phyloP scores from a whole-genome alignment of 345 rosid genomes.

The Barbarea vulgaris region DNA sequence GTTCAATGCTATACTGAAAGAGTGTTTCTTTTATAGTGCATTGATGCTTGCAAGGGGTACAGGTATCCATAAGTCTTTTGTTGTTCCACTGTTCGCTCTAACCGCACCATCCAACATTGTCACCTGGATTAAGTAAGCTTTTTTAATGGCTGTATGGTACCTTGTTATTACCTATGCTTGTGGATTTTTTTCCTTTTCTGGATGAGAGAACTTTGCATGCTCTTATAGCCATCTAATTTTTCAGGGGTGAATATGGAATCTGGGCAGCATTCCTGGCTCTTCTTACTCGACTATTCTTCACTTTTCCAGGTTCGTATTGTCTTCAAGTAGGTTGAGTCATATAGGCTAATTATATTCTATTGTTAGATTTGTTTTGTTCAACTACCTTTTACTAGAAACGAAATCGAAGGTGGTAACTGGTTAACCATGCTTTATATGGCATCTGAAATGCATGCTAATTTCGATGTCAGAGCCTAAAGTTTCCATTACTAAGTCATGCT shows the following conservation, averaged over 20 bases:
- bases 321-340: not conserved
- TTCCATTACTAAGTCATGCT: not conserved
- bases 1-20: constrained; percentile 6
- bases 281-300: constrained; percentile 80
- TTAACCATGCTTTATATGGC: not conserved
- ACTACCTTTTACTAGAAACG: not conserved
- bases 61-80: constrained; percentile 66
- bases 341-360: not conserved
- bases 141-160: not conserved
- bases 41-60: constrained; percentile 80
- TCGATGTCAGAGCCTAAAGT: not conserved
- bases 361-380: not conserved
- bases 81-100: constrained; percentile 78
- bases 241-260: constrained; percentile 88
- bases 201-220: not conserved
- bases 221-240: constrained; percentile 34
- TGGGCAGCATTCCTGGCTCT: constrained; percentile 86
- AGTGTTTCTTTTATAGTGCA: constrained; percentile 47
- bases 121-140: constrained; percentile 82
- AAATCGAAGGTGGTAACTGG: not conserved
- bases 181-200: not conserved
- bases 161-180: not conserved
- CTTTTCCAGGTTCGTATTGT: constrained; percentile 68
- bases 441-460: not conserved
- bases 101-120: constrained; percentile 68